Base-by-base conservation (phyloP, 345 rosid genomes). In the Eutrema yunnanense region DNA sequence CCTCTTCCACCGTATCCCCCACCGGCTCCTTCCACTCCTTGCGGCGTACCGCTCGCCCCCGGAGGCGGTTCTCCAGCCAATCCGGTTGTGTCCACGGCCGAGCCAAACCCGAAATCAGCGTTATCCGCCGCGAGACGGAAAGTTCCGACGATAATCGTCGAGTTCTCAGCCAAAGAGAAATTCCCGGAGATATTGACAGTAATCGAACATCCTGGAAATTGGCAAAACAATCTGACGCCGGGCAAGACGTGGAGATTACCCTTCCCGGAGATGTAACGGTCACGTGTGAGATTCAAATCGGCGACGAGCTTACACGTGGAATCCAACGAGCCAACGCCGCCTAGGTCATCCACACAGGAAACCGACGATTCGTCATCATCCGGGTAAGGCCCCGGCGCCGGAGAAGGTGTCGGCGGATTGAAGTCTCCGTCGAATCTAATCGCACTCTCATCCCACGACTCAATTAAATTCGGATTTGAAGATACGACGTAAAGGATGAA, bases 1-100 rank as follows among this genome's bases (percentile, higher is more conserved):
- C 99, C 99, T 66, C 97, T 84, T 56, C 99, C 99, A 19, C 98
- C 98, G 48, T 95, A 96, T 40, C 98, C 99, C 2, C 99, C 99
- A 13, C 98, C 99, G 1, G 89, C 88, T 42, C 99, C 99, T 1
- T 87, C 92, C 6, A 90, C 77, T 42, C 97, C 99, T 69, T 84
- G 86, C 7, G 99, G 97, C 5, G 96, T 88, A 44, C 99, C 99
- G 50, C 93, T 92, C n/a, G 93, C 86, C 81, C 79, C 89, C 4
- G 85, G 36, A 4, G 96, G 97, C 1, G 96, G 88, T 6, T 83
- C 64, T n/a, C 99, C 99, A 0, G 82, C 99, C 79, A 87, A 73
- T 2, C 85, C 96, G 2, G 96, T 89, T 1, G 96, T 85, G 44
- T 92, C 72, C 26, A 95, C 85, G 0, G 65, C 78, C 37, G 99